Evolutionary conservation across 2,329 filamentous ascomycete species (phyloP), one percentile per base, ranked within the genome.

Genomic region (Aspergillus cejpii): DNA sequence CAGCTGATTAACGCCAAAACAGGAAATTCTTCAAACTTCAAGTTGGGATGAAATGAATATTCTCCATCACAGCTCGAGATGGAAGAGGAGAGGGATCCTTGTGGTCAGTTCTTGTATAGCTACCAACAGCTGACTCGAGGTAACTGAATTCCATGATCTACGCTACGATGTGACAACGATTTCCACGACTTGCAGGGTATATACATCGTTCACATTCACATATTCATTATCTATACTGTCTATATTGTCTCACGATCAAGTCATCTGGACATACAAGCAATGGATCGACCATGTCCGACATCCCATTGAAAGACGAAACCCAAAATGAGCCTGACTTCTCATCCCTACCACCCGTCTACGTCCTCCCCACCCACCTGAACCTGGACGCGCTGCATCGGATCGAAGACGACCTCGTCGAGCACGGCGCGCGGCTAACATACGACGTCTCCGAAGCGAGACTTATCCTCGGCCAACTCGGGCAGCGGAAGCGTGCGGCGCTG

Each of bases 361-460:
- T 97, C 11, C 75, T 95, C 0, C 70, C 81, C 1, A 80, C 83
- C 3, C 85, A 88, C 59, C 73, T 95, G 21, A 68, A 74, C 1
- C 66, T 77, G 1, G 75, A 82, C 5, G 78, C 84, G 50, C 70
- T 86, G 7, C 78, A 82, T 39, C 65, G 74, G 24, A 62, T 87
- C 11, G 83, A 89, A 60, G 76, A 81, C 20, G 74, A 74, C 17
- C 77, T 94, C 7, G 71, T 76, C 3, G 59, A 64, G 5, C 64
- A 68, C 42, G 68, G 69, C 41, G 80, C 77, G 5, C 75, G 74
- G 0, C 62, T 92, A 42, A 90, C 87, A 0, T 83, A 84, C 47
- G 79, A 91, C 62, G 72, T 84, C 41, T 72, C 74, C 11, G 84
- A 91, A 63, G 88, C 88, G 1, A 74, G 78, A 3, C 65, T 96